These are phyloP conservation scores for Neodidymelliopsis sp. DNA, from an alignment of 2,329 filamentous ascomycete species.

Conservation along the genomic window DNA sequence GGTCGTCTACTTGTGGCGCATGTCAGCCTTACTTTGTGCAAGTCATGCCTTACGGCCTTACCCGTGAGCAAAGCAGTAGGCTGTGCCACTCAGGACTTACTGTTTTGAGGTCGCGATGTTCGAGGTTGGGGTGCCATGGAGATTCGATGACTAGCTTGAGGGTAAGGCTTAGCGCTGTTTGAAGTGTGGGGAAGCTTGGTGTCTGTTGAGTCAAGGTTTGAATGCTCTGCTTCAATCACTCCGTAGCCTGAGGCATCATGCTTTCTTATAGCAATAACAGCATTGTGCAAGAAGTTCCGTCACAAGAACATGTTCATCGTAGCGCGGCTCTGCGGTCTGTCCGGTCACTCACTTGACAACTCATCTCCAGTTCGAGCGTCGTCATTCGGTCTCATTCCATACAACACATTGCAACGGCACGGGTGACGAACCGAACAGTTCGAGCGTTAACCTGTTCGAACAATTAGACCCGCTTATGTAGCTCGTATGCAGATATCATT, in stretches of 20 bases:
- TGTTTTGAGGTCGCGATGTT: not conserved
- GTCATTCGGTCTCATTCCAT: not conserved
- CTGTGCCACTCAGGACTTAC: constrained; percentile 1
- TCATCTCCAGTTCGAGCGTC: not conserved
- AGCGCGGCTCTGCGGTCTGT: constrained; percentile 12
- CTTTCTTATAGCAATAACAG: not conserved
- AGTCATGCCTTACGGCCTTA: constrained; percentile 7
- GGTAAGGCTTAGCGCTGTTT: constrained; percentile 8
- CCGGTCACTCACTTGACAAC: constrained; percentile 1
- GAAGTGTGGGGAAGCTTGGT: constrained; percentile 4
- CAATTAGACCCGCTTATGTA: not conserved
- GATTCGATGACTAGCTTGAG: not conserved
- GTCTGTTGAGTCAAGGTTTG: not conserved
- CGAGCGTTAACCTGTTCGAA: not conserved
- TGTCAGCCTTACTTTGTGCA: constrained; percentile 11
- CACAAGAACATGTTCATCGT: not conserved
- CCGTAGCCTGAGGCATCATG: constrained; percentile 1
- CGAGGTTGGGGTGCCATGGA: not conserved
- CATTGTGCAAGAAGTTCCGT: not conserved
- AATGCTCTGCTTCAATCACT: not conserved
- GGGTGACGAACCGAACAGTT: not conserved
- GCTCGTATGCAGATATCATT: not conserved
- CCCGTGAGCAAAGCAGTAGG: not conserved
- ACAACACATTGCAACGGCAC: not conserved
- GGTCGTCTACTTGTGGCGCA: constrained; percentile 3